Evolutionary conservation across 163 green algal genomes (phyloP), one percentile per base, ranked within the genome.

Genomic region (Volvox carteri): DNA sequence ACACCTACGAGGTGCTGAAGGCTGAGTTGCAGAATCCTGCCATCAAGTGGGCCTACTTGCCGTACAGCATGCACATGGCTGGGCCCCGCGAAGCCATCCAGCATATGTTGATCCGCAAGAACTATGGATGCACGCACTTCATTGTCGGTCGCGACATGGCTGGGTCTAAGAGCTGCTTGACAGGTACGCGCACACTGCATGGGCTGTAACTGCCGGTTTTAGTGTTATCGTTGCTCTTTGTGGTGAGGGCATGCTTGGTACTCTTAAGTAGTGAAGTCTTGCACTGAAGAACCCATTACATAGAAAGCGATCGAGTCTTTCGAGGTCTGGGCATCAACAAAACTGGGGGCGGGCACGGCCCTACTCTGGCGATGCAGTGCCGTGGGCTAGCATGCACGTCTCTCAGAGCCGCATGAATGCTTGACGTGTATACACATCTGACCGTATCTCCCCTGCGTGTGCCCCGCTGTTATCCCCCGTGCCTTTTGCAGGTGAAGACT

Each of bases 51-150:
- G 96, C 97, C 14, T 99, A 99, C 96, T 95, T 99, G 91, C 98
- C 98, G 80, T 99, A 99, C 96, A 98, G 95, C 85, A 99, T 99
- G 98, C 98, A 99, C 95, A 99, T 99, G 98, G 98, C 97, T 0
- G 98, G 98, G 12, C 98, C 98, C 44, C 94, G 98, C 25, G 98
- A 99, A 93, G 98, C 98, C 62, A 98, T 99, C 92, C 98, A 99
- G 95, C 98, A 99, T 95, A 99, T 99, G 97, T 98, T 99, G 92
- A 99, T 99, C 92, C 95, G 98, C 92, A 99, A 99, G 93, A 99
- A 99, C 95, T 99, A 99, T 85, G 98, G 97, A 56, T 98, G 96
- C 95, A 99, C 97, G 19, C 98, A 99, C 95, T 99, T 99, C 94
- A 99, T 99, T 93, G 99, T 99, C 84, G 98, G 98, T 68, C 96